Percentiles rank a stretch among this genome's conserved stretches.
These are phyloP conservation scores for Clitoria ternatea DNA, from an alignment of 306 rosid species.

Conservation along the genomic window DNA sequence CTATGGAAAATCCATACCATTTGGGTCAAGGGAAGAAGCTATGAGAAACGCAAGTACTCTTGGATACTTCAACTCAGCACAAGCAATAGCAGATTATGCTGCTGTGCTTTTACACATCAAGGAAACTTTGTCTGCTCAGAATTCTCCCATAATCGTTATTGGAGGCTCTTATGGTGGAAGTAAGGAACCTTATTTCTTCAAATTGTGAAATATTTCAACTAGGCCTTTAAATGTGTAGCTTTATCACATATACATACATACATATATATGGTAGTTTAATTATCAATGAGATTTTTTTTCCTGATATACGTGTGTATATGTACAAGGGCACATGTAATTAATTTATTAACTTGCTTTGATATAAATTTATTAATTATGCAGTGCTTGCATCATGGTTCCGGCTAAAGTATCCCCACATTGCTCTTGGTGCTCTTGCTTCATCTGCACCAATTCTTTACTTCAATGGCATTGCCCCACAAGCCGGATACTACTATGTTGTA, in stretches of 20 bases:
- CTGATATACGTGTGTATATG: too few relatives aligned
- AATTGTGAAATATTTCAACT: background rate
- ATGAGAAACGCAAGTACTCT: slow-evolving; percentile 34
- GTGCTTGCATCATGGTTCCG: slow-evolving; percentile 69
- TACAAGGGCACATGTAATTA: background rate
- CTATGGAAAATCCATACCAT: slow-evolving; percentile 51
- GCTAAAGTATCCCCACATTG: slow-evolving; percentile 58
- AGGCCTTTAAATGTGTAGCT: background rate
- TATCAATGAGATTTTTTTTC: background rate
- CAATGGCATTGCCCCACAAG: slow-evolving; percentile 34
- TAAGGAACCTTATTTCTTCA: slow-evolving; percentile 12
- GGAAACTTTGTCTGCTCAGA: slow-evolving; percentile 21
- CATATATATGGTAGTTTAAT: too few relatives aligned
- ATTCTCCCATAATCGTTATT: slow-evolving; percentile 46
- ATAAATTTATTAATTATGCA: slow-evolving; percentile 8
- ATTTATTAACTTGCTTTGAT: too few relatives aligned
- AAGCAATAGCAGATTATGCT: slow-evolving; percentile 64
- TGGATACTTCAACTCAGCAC: slow-evolving; percentile 51
- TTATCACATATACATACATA: too few relatives aligned
- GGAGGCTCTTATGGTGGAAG: slow-evolving; percentile 75
- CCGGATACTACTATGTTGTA: slow-evolving; percentile 40
- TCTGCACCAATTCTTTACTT: slow-evolving; percentile 65
- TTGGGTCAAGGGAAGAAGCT: slow-evolving; percentile 33
- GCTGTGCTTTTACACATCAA: slow-evolving; percentile 43
- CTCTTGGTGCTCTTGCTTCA: slow-evolving; percentile 55